Percentiles rank a stretch among this genome's conserved stretches.
Conservation (phyloP, 78 protist species). For the Dictyostelium firmibasis region DNA sequence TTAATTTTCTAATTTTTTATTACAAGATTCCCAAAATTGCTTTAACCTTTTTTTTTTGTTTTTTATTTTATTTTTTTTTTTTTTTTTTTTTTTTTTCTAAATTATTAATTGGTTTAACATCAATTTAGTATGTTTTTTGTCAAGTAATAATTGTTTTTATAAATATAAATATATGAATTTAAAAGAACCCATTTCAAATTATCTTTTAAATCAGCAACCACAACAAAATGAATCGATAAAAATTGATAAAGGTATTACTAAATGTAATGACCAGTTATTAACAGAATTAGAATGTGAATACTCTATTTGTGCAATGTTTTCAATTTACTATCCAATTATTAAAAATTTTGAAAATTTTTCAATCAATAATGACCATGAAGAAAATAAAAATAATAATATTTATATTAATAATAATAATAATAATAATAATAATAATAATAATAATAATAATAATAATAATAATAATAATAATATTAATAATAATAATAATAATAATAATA, state of each 20-base stretch:
- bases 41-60: neutral
- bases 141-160: neutral
- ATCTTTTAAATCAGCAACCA: neutral
- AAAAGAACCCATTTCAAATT: neutral
- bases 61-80: neutral
- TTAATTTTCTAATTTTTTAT: too few relatives aligned
- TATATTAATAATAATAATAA: neutral
- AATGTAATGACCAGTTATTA: neutral
- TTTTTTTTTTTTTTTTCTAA: neutral
- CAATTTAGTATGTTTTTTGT: neutral
- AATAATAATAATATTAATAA: too few relatives aligned
- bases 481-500: too few relatives aligned
- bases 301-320: conserved; percentile 37
- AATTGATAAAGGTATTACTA: neutral
- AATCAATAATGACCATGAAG: neutral
- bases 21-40: neutral
- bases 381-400: neutral
- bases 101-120: neutral
- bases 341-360: conserved; percentile 18
- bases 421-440: neutral
- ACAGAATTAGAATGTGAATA: conserved; percentile 17
- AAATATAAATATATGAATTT: neutral
- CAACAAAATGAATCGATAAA: neutral
- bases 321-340: conserved; percentile 35
- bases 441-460: neutral